These are phyloP conservation scores for Exophiala sideris DNA, from an alignment of 2,329 filamentous ascomycete genomes.

Conservation along the genomic window DNA sequence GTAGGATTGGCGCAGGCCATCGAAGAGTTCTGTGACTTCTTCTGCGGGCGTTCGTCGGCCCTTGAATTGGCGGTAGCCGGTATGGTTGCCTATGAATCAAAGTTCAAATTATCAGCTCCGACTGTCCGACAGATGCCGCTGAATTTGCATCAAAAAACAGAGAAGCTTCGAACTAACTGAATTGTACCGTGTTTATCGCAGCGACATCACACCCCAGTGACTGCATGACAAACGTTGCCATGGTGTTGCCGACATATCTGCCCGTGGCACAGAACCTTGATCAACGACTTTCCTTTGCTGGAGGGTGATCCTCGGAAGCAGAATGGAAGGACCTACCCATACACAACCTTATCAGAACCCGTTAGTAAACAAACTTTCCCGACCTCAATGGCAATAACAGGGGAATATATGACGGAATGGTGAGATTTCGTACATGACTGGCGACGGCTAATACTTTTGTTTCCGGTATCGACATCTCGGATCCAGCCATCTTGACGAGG, in stretches of 20 bases:
- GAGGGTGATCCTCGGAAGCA: not conserved
- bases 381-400: not conserved
- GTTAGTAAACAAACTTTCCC: slow-evolving; percentile 11
- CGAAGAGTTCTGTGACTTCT: slow-evolving; percentile 80
- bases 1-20: slow-evolving; percentile 76
- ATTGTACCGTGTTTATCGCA: slow-evolving; percentile 93
- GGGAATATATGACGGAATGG: slow-evolving; percentile 5
- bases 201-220: slow-evolving; percentile 90
- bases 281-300: not conserved
- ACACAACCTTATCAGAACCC: slow-evolving; percentile 60
- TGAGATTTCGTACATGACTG: slow-evolving; percentile 73
- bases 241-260: slow-evolving; percentile 97
- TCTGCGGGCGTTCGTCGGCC: slow-evolving; percentile 76
- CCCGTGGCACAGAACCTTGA: not conserved
- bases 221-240: slow-evolving; percentile 93
- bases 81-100: slow-evolving; percentile 73
- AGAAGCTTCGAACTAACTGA: slow-evolving; percentile 62
- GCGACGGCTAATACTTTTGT: slow-evolving; percentile 79
- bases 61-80: slow-evolving; percentile 83
- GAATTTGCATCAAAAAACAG: not conserved
- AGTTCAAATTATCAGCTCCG: no score
- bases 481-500: slow-evolving; percentile 3
- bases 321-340: slow-evolving; percentile 56
- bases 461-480: slow-evolving; percentile 47
- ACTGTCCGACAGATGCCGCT: no score